Conservation (phyloP, 768 basidiomycete species). For the Boletales sp. region DNA sequence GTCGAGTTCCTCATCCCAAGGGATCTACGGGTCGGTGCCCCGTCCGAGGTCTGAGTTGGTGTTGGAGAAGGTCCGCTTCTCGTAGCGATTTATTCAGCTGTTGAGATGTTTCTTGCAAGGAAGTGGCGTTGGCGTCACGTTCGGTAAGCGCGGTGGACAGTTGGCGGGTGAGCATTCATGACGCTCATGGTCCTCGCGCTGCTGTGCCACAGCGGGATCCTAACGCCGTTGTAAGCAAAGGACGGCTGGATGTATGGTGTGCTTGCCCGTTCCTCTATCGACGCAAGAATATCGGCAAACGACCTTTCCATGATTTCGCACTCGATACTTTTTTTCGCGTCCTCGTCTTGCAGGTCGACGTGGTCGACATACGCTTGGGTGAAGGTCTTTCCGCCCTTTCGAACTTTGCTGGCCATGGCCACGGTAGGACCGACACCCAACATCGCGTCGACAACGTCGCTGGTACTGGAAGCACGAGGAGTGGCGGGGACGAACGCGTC, state of each 20-base stretch:
- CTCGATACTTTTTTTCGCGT: conserved; percentile 73
- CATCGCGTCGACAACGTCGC: conserved; percentile 51
- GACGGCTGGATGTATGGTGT: neutral
- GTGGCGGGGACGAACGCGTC: conserved; percentile 33
- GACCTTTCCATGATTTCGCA: conserved; percentile 82
- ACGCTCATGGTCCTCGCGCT: conserved; percentile 85
- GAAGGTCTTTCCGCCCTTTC: conserved; percentile 83
- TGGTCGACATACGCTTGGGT: conserved; percentile 94
- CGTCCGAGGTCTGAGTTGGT: conserved; percentile 80
- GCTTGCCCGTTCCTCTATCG: conserved; percentile 83
- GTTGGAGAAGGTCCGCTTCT: conserved; percentile 67
- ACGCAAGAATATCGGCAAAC: conserved; percentile 72
- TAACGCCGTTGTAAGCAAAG: conserved; percentile 28
- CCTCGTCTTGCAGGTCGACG: conserved; percentile 80
- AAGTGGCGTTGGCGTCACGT: conserved; percentile 59
- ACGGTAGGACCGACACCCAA: conserved; percentile 84
- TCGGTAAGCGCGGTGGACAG: conserved; percentile 72
- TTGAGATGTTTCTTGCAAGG: conserved; percentile 58
- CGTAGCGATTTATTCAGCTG: conserved; percentile 54
- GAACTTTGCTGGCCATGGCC: conserved; percentile 76
- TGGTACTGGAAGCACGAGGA: conserved; percentile 41
- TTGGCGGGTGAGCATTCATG: conserved; percentile 80
- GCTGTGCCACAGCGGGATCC: conserved; percentile 90
- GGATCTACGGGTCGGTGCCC: conserved; percentile 80
- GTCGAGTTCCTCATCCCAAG: conserved; percentile 59